A percentile compares a stretch with the other conserved stretches of the same genome.
Conservation (phyloP, 169 alveolate genomes). For the Theileria luwenshuni region DNA sequence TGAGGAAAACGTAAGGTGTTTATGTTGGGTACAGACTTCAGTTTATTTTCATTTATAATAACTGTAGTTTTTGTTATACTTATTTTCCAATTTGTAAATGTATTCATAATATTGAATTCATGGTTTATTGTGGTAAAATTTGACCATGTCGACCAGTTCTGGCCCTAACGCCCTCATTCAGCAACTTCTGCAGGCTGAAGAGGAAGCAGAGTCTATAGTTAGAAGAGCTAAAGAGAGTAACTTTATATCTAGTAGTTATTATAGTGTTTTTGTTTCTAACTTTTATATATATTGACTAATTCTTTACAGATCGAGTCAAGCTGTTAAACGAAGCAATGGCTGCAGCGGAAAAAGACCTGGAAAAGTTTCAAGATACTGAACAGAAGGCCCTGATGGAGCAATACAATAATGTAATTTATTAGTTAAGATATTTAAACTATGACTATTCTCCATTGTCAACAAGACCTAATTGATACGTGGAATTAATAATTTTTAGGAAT, state of each 20-base stretch:
- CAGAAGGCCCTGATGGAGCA: conserved; percentile 72
- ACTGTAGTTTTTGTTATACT: too few relatives aligned
- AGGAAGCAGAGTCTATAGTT: conserved; percentile 79
- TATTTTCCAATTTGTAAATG: too few relatives aligned
- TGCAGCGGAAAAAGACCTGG: conserved; percentile 76
- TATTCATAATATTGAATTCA: too few relatives aligned
- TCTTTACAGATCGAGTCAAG: conserved; percentile 72
- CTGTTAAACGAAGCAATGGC: conserved; percentile 77
- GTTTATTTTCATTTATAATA: too few relatives aligned
- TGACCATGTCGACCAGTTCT: conserved; percentile 34
- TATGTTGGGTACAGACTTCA: conserved; percentile 7
- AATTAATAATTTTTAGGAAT: conserved; percentile 37
- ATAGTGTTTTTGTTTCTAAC: neutral
- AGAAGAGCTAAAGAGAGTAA: conserved; percentile 79
- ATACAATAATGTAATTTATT: conserved; percentile 50
- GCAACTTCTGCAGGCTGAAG: conserved; percentile 79
- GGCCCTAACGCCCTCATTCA: conserved; percentile 79
- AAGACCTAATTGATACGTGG: neutral
- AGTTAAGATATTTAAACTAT: neutral
- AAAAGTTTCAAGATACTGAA: conserved; percentile 72
- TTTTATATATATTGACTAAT: neutral
- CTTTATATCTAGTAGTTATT: neutral
- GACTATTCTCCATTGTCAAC: neutral
- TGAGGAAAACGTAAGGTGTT: neutral
- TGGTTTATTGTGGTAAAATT: too few relatives aligned